A percentile compares a stretch with the other conserved stretches of the same genome.
Evolutionary conservation across 352 stramenopile genomes (phyloP).

Genomic region (Pelagophyceae sp.): DNA sequence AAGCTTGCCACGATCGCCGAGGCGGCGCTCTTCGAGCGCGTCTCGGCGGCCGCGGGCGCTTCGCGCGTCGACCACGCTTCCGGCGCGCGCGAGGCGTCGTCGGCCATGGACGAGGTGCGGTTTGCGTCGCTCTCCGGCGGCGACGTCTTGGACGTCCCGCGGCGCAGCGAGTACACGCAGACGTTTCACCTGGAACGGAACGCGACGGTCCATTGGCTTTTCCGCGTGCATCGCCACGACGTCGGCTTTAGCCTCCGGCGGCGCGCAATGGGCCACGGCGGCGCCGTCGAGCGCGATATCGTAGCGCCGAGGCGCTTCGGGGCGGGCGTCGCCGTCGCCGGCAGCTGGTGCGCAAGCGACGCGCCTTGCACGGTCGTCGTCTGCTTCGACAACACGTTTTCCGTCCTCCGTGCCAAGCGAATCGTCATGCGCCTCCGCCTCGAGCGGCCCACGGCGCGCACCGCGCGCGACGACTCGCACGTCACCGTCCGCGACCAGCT

Average conservation of each 20-base stretch:
- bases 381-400: constrained; percentile 3
- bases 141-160: background rate
- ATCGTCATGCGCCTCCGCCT: background rate
- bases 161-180: background rate
- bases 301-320: background rate
- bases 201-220: background rate
- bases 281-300: constrained; percentile 1
- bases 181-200: background rate
- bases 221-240: background rate
- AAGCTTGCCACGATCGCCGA: too few species aligned
- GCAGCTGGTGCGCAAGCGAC: background rate
- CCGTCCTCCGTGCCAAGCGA: background rate
- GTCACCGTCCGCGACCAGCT: background rate
- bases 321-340: constrained; percentile 6
- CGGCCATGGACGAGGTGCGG: background rate
- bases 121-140: background rate
- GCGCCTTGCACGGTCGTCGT: background rate
- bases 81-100: too few species aligned
- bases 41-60: too few species aligned
- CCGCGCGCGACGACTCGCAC: background rate
- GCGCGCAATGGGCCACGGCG: background rate
- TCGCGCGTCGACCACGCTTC: too few species aligned
- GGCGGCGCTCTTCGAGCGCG: too few species aligned
- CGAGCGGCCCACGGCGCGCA: too few species aligned
- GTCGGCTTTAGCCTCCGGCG: constrained; percentile 7